Percentiles rank a stretch among this genome's conserved stretches.
phyloP scores from a whole-genome alignment of 2,329 filamentous ascomycete genomes.

The Aureobasidium uvarum region DNA sequence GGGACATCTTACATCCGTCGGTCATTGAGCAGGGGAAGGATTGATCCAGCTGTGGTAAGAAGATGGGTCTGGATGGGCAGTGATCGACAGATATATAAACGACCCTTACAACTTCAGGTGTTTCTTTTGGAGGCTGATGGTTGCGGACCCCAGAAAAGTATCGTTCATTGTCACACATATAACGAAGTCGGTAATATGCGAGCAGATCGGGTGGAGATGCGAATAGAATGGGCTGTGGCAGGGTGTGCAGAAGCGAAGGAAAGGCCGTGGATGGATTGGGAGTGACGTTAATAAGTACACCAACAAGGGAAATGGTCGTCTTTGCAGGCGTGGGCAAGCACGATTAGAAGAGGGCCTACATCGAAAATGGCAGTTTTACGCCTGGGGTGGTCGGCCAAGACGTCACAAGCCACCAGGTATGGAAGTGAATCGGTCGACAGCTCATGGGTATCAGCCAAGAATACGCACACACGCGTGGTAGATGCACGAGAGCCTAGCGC shows the following conservation, averaged over 20 bases:
- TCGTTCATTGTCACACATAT: constrained; percentile 21
- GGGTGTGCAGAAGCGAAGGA: constrained; percentile 22
- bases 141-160: not conserved
- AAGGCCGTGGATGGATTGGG: constrained; percentile 20
- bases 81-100: constrained; percentile 25
- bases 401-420: constrained; percentile 16
- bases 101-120: constrained; percentile 4
- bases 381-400: constrained; percentile 11
- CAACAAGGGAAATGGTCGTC: constrained; percentile 19
- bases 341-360: constrained; percentile 1
- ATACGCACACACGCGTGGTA: not conserved
- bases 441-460: not conserved
- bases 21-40: constrained; percentile 45
- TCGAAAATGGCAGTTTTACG: constrained; percentile 19
- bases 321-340: not conserved
- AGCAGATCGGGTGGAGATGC: not conserved
- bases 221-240: not conserved
- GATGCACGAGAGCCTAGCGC: constrained; percentile 14
- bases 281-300: constrained; percentile 19
- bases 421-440: constrained; percentile 12
- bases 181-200: constrained; percentile 18
- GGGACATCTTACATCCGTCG: constrained; percentile 53
- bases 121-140: not conserved
- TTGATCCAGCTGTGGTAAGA: not conserved
- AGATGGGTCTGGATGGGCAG: constrained; percentile 16